Base-by-base conservation (phyloP, 73 alveolate species). In the Stentor roeselii region DNA sequence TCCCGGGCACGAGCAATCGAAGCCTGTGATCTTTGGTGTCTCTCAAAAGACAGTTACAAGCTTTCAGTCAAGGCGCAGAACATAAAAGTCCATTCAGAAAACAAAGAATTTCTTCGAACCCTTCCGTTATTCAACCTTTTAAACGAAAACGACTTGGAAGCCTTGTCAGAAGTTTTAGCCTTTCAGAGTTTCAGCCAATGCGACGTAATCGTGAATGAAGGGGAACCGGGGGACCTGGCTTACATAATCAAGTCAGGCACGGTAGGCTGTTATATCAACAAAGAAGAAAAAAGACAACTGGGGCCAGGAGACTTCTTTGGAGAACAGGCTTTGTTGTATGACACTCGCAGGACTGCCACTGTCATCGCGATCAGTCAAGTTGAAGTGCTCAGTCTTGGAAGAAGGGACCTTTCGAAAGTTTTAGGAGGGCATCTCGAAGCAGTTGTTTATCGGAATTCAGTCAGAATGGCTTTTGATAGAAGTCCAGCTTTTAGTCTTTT, bases 11-110 rank as follows among this genome's bases (percentile, higher is more conserved):
- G 86, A 75, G 93, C 97, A 35, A 87, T 85, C 3, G 88, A 88
- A 60, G 92, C 85, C 59, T 92, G 96, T 87, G 89, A 83, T 32
- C 76, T 89, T 42, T 95, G 98, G 98, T 97, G 89, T 27, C 88
- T 95, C 3, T 98, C 94, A 83, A 89, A 97, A 84, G 93, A 87
- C 89, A 93, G 96, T 11, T 95, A 93, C 87, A 94, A 93, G 83
- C 86, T 86, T 80, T 82, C 88, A 58, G 88, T 85, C 27, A 86
- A 82, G 58, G 88, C 78, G 36, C 50, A 60, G 82, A 85, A 75
- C 82, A 82, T 83, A 30, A 80, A 39, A 31, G 75, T 80, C n/a
- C 82, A 85, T 82, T 78, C 76, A 80, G 90, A 85, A 35, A 78
- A 85, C 59, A 60, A 75, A 42, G 38, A 39, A 41, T 85, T 85